Conservation (phyloP, 106 monocot genomes). For the Platanthera zijinensis region DNA sequence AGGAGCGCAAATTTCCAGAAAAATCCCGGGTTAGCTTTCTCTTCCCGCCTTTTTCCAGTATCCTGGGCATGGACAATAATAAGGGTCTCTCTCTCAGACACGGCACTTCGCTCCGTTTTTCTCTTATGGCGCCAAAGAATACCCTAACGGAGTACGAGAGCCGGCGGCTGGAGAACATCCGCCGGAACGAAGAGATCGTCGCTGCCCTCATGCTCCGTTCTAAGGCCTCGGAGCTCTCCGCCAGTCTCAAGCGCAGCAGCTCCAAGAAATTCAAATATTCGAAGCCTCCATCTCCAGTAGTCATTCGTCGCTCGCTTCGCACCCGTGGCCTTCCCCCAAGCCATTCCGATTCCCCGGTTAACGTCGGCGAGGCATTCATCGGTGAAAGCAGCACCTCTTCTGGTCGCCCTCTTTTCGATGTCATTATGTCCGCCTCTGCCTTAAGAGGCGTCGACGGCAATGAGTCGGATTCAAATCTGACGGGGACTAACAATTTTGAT, state of each 20-base stretch:
- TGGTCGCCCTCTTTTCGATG: constrained; percentile 9
- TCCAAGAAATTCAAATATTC: background rate
- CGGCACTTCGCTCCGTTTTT: no score
- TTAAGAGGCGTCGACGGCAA: background rate
- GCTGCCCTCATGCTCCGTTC: constrained; percentile 45
- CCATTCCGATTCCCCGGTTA: background rate
- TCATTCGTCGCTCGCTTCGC: constrained; percentile 50
- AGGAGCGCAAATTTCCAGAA: no score
- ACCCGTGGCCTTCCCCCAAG: constrained; percentile 31
- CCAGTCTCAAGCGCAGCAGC: constrained; percentile 15
- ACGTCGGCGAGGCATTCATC: constrained; percentile 14
- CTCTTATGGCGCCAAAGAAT: constrained; percentile 4
- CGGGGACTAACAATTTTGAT: constrained; percentile 7
- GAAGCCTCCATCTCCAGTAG: constrained; percentile 15
- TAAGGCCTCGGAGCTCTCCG: constrained; percentile 49
- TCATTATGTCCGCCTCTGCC: constrained; percentile 2
- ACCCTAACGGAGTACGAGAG: constrained; percentile 66
- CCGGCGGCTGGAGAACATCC: constrained; percentile 66
- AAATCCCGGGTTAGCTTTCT: no score
- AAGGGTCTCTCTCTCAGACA: background rate
- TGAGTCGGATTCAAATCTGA: background rate
- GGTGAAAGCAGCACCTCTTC: background rate
- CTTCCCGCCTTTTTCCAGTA: no score
- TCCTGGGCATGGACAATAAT: no score
- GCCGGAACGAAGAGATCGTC: constrained; percentile 70